phyloP scores from a whole-genome alignment of 371 early-diverging fungal genomes.

The Apophysomyces trapeziformis region DNA sequence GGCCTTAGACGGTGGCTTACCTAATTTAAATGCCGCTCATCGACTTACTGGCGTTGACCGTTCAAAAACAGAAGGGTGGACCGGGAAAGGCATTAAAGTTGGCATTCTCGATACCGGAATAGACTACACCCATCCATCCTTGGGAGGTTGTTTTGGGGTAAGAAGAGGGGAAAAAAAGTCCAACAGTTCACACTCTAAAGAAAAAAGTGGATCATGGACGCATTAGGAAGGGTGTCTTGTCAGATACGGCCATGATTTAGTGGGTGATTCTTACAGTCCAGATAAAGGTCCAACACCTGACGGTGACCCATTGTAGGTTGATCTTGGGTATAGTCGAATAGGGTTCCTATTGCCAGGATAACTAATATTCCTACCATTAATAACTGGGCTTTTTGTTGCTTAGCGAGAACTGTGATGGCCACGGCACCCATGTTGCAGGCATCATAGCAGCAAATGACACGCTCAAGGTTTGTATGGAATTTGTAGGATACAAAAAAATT shows the following conservation, averaged over 20 bases:
- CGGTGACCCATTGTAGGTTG: conserved; percentile 31
- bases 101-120: conserved; percentile 41
- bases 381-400: neutral
- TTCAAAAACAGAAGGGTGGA: conserved; percentile 1
- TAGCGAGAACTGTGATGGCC: conserved; percentile 26
- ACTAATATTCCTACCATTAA: neutral
- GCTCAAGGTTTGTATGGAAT: neutral
- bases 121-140: conserved; percentile 73
- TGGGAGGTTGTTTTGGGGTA: conserved; percentile 72
- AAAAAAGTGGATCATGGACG: neutral
- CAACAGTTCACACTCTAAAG: neutral
- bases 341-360: too few species aligned
- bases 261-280: conserved; percentile 48
- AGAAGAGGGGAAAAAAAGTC: neutral
- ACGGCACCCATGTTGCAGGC: conserved; percentile 71
- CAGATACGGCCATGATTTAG: conserved; percentile 67
- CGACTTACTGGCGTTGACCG: conserved; percentile 20
- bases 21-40: conserved; percentile 23
- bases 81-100: conserved; percentile 22
- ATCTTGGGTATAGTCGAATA: neutral
- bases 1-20: conserved; percentile 7
- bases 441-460: conserved; percentile 64
- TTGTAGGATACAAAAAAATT: neutral
- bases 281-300: conserved; percentile 18
- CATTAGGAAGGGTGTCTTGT: conserved; percentile 56